Evolutionary conservation across 2,329 filamentous ascomycete species (phyloP).

Genomic region (Fusarium odoratissimum): DNA sequence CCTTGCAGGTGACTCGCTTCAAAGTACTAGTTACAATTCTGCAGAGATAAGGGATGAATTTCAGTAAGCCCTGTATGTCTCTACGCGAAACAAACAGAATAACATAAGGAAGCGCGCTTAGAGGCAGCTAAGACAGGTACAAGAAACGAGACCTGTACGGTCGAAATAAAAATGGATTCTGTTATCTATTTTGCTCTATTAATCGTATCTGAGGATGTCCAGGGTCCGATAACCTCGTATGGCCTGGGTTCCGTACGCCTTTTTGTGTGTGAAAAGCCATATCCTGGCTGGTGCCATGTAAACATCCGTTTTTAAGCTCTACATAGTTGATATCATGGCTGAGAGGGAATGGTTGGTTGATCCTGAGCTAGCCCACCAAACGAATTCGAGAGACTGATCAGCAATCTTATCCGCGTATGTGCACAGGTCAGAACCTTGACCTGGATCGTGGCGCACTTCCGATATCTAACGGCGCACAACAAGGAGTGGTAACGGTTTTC

Average conservation of each 20-base stretch:
- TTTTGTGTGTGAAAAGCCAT: neutral
- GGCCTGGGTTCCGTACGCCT: neutral
- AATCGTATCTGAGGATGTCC: neutral
- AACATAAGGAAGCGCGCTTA: neutral
- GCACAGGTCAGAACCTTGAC: slow-evolving; percentile 24
- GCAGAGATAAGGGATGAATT: slow-evolving; percentile 3
- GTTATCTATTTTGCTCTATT: neutral
- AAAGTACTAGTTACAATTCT: neutral
- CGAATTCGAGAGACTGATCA: slow-evolving; percentile 17
- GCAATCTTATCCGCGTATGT: slow-evolving; percentile 7
- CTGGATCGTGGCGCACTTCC: slow-evolving; percentile 34
- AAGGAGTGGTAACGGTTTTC: slow-evolving; percentile 35
- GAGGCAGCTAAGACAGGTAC: slow-evolving; percentile 6
- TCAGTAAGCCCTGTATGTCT: slow-evolving; percentile 12
- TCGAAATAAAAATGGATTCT: neutral
- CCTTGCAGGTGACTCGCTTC: neutral
- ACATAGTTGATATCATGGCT: neutral
- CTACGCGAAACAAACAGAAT: slow-evolving; percentile 24
- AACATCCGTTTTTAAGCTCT: neutral
- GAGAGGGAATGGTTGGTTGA: neutral
- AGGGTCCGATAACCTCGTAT: neutral
- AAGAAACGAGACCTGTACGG: neutral
- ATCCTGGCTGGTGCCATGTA: neutral
- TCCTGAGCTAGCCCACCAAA: neutral
- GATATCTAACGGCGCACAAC: slow-evolving; percentile 28